These are phyloP conservation scores for Pistacia integerrima DNA, from an alignment of 345 rosid genomes.

Conservation along the genomic window DNA sequence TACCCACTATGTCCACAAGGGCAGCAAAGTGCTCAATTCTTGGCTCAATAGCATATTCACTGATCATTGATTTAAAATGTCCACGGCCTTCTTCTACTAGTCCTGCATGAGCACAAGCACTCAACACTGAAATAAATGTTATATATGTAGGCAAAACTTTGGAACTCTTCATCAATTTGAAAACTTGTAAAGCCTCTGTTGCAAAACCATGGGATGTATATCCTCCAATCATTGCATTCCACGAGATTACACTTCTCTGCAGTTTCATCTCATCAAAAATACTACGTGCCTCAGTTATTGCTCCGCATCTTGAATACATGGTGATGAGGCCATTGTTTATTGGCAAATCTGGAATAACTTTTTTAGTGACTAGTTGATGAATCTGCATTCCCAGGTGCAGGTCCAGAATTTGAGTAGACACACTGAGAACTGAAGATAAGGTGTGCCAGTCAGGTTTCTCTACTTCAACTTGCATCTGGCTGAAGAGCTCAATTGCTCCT, in stretches of 20 bases:
- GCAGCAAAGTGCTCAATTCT: conserved; percentile 68
- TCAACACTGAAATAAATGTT: conserved; percentile 67
- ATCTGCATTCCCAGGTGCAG: conserved; percentile 64
- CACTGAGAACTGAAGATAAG: conserved; percentile 62
- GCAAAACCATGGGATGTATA: conserved; percentile 72
- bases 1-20: conserved; percentile 54
- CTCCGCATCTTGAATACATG: conserved; percentile 74
- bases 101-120: conserved; percentile 72
- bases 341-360: conserved; percentile 55
- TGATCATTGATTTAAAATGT: conserved; percentile 55
- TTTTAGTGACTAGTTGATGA: conserved; percentile 61
- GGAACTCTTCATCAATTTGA: conserved; percentile 47
- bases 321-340: conserved; percentile 63
- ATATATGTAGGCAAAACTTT: conserved; percentile 58
- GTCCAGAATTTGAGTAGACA: conserved; percentile 61
- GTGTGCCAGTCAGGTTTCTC: conserved; percentile 76
- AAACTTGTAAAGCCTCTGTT: conserved; percentile 55
- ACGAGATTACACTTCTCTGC: conserved; percentile 61
- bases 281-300: conserved; percentile 46
- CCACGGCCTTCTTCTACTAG: conserved; percentile 57
- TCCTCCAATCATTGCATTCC: conserved; percentile 92
- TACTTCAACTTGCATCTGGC: conserved; percentile 53
- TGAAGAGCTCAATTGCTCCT: conserved; percentile 58
- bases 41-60: conserved; percentile 51
- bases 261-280: conserved; percentile 50